Percentiles rank a stretch among this genome's conserved stretches.
Evolutionary conservation across 805 yeast genomes (phyloP).

Genomic region (Tetrapisispora namnaoensis): DNA sequence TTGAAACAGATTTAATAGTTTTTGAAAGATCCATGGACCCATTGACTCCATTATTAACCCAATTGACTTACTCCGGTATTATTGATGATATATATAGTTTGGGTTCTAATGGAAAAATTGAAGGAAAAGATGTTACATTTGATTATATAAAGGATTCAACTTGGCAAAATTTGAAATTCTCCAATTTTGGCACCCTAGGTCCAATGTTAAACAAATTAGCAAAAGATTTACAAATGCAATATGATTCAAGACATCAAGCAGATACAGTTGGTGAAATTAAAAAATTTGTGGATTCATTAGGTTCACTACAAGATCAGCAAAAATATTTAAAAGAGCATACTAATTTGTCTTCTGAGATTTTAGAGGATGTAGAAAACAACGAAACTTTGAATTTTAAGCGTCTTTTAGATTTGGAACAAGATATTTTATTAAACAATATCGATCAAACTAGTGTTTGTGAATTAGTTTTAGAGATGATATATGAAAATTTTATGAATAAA

Average conservation of each 20-base stretch:
- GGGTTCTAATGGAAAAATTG: constrained; percentile 31
- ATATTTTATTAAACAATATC: constrained; percentile 45
- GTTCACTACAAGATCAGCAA: constrained; percentile 57
- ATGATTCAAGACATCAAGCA: constrained; percentile 48
- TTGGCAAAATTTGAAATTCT: constrained; percentile 41
- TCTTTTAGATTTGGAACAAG: constrained; percentile 57
- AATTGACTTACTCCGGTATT: constrained; percentile 73
- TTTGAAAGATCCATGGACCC: constrained; percentile 72
- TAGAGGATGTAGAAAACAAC: constrained; percentile 35
- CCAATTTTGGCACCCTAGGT: constrained; percentile 77
- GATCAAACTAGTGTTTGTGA: constrained; percentile 31
- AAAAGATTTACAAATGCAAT: constrained; percentile 55
- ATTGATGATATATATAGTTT: constrained; percentile 61
- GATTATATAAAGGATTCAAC: constrained; percentile 20
- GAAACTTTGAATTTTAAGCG: constrained; percentile 30
- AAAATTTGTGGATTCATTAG: constrained; percentile 59
- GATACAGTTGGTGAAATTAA: constrained; percentile 57
- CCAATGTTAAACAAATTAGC: constrained; percentile 61
- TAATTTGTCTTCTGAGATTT: constrained; percentile 53
- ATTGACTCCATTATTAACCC: constrained; percentile 61
- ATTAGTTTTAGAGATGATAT: constrained; percentile 42
- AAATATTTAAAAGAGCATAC: constrained; percentile 66
- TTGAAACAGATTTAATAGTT: constrained; percentile 62
- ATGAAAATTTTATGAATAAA: constrained; percentile 32
- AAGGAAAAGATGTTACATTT: constrained; percentile 15